phyloP scores from a whole-genome alignment of 108 stramenopile species.

The Nitzschia sp. region DNA sequence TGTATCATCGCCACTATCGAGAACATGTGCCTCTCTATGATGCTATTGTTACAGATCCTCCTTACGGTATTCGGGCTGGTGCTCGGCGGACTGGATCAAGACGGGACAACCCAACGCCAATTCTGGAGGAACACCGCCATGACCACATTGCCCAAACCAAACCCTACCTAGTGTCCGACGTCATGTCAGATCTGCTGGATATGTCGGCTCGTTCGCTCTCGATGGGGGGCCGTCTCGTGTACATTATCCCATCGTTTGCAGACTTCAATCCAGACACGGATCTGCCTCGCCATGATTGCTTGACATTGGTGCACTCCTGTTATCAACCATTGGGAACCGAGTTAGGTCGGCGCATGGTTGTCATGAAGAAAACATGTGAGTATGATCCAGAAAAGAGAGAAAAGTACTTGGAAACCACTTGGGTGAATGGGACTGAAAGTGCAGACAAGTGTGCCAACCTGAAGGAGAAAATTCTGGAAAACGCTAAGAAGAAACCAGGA shows the following conservation, averaged over 20 bases:
- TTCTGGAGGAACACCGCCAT: slow-evolving; percentile 79
- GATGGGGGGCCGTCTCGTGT: slow-evolving; percentile 79
- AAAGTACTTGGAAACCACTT: slow-evolving; percentile 50
- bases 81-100: slow-evolving; percentile 80
- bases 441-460: slow-evolving; percentile 86
- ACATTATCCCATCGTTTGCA: slow-evolving; percentile 81
- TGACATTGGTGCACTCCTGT: slow-evolving; percentile 72
- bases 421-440: slow-evolving; percentile 72
- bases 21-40: slow-evolving; percentile 67
- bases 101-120: slow-evolving; percentile 45
- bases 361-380: slow-evolving; percentile 73
- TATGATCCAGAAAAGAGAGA: slow-evolving; percentile 58
- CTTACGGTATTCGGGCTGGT: slow-evolving; percentile 92
- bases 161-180: slow-evolving; percentile 85
- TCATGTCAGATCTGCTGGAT: slow-evolving; percentile 89
- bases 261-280: slow-evolving; percentile 75
- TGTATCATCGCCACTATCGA: slow-evolving; percentile 82
- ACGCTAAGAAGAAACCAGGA: slow-evolving; percentile 71
- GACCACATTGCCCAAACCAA: slow-evolving; percentile 93
- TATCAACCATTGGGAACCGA: slow-evolving; percentile 79
- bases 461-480: slow-evolving; percentile 73
- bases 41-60: slow-evolving; percentile 82
- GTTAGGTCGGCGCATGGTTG: slow-evolving; percentile 78
- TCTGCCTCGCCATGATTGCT: slow-evolving; percentile 78
- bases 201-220: slow-evolving; percentile 76